Evolutionary conservation across 148 eudicot genomes (phyloP).

Genomic region (Silene latifolia): DNA sequence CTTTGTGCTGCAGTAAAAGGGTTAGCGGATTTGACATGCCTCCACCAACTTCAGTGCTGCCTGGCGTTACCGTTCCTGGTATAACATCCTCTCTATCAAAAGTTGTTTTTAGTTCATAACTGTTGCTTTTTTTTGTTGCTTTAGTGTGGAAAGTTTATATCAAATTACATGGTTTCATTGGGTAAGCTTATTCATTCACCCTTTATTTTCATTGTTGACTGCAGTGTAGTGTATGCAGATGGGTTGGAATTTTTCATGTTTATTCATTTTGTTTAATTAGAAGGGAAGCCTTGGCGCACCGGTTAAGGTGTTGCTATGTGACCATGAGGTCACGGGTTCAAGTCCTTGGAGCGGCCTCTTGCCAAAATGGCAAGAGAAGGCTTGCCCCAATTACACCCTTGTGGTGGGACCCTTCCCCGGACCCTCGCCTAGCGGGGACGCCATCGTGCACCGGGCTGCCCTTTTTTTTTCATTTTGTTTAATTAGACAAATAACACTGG

Average conservation of each 20-base stretch:
- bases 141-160: conserved; percentile 76
- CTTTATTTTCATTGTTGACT: conserved; percentile 31
- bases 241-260: conserved; percentile 21
- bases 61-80: conserved; percentile 66
- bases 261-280: conserved; percentile 29
- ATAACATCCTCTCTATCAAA: conserved; percentile 25
- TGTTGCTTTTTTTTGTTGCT: conserved; percentile 45
- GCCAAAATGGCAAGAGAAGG: too few relatives aligned
- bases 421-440: too few relatives aligned
- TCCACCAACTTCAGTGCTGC: conserved; percentile 80
- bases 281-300: too few relatives aligned
- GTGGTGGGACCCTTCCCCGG: too few relatives aligned
- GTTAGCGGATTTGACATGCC: conserved; percentile 98
- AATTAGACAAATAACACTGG: conserved; percentile 46
- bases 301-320: too few relatives aligned
- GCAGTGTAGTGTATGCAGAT: conserved; percentile 30
- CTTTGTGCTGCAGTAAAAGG: conserved; percentile 67
- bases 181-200: conserved; percentile 79
- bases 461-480: too few relatives aligned
- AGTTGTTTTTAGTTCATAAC: conserved; percentile 42
- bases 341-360: too few relatives aligned
- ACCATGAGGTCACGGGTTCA: too few relatives aligned
- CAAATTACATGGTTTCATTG: conserved; percentile 76
- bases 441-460: too few relatives aligned
- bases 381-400: too few relatives aligned